phyloP scores from a whole-genome alignment of 768 basidiomycete species.

The Calocybe cyanea region DNA sequence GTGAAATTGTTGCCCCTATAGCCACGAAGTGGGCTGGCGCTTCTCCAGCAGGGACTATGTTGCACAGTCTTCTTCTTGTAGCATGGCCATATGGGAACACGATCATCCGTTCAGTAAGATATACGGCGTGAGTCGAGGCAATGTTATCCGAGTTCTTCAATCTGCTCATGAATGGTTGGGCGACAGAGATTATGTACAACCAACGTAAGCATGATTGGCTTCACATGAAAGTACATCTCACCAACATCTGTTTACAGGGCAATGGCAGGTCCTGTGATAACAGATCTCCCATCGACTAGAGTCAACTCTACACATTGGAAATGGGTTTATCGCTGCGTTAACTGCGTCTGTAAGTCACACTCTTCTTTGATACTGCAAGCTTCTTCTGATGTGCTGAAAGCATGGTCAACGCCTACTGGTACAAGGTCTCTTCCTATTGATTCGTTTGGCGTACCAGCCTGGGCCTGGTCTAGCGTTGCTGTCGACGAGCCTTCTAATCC shows the following conservation, averaged over 20 bases:
- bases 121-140: slow-evolving; percentile 46
- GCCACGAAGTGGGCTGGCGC: slow-evolving; percentile 54
- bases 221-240: neutral
- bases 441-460: slow-evolving; percentile 41
- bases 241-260: slow-evolving; percentile 21
- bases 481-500: slow-evolving; percentile 51
- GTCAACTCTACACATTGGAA: slow-evolving; percentile 64
- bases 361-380: neutral
- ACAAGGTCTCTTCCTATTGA: slow-evolving; percentile 34
- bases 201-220: slow-evolving; percentile 32
- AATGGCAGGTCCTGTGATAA: slow-evolving; percentile 49
- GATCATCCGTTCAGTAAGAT: slow-evolving; percentile 51
- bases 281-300: slow-evolving; percentile 43
- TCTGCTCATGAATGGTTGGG: neutral
- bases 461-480: slow-evolving; percentile 40
- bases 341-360: slow-evolving; percentile 48
- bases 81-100: slow-evolving; percentile 56
- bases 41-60: slow-evolving; percentile 51
- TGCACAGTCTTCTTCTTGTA: slow-evolving; percentile 51
- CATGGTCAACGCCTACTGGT: slow-evolving; percentile 38
- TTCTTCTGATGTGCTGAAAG: slow-evolving; percentile 7
- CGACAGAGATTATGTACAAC: slow-evolving; percentile 49
- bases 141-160: neutral
- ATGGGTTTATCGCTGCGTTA: slow-evolving; percentile 67
- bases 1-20: slow-evolving; percentile 56